Conservation (phyloP, 148 eudicot genomes). For the Chenopodium quinoa region DNA sequence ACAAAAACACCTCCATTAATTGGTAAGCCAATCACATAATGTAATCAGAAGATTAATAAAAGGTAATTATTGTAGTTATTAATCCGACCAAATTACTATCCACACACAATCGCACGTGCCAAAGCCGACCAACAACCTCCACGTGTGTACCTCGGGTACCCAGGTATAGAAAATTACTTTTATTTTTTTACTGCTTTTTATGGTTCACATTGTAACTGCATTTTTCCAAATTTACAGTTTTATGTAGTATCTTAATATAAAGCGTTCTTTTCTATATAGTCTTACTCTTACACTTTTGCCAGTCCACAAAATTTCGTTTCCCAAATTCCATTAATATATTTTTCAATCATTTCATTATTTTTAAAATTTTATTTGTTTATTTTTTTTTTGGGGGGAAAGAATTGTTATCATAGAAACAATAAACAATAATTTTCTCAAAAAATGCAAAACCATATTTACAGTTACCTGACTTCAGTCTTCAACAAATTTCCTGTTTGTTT, state of each 20-base stretch:
- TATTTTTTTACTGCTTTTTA: not conserved
- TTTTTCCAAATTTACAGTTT: not conserved
- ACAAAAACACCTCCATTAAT: not conserved
- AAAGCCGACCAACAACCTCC: conserved; percentile 22
- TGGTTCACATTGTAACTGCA: no score
- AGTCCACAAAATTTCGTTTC: conserved; percentile 11
- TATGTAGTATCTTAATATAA: not conserved
- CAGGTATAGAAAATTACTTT: not conserved
- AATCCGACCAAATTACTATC: conserved; percentile 17
- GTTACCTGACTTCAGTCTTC: conserved; percentile 25
- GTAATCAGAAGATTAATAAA: not conserved
- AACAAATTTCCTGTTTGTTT: conserved; percentile 17
- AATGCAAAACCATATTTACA: conserved; percentile 6
- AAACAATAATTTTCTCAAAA: not conserved
- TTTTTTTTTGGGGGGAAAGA: not conserved
- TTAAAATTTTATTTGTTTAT: not conserved
- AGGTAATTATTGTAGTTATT: no score
- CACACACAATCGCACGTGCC: not conserved
- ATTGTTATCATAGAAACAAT: conserved; percentile 5
- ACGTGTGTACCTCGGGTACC: conserved; percentile 32
- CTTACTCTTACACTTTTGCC: conserved; percentile 1
- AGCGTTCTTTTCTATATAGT: not conserved
- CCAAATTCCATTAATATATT: not conserved
- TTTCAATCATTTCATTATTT: not conserved
- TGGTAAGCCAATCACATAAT: not conserved